phyloP scores from a whole-genome alignment of 768 basidiomycete genomes.

The Auricularia cornea region DNA sequence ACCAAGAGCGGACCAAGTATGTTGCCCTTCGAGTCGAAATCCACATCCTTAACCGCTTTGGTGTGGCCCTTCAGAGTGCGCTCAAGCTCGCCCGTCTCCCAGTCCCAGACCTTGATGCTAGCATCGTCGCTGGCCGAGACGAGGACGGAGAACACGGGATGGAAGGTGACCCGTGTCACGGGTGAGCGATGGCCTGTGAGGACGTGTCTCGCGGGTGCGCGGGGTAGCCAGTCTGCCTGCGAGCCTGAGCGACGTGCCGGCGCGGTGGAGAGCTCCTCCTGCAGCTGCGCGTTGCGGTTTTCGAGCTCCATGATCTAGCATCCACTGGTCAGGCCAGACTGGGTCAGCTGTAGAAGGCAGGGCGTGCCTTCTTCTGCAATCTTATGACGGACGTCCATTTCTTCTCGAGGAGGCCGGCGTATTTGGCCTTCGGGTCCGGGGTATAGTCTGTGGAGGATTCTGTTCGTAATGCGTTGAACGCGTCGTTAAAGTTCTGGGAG shows the following conservation, averaged over 20 bases:
- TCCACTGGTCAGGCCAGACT: background rate
- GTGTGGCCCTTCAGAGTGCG: conserved; percentile 89
- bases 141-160: conserved; percentile 73
- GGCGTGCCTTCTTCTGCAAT: conserved; percentile 81
- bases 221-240: conserved; percentile 80
- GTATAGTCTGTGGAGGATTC: conserved; percentile 43
- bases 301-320: conserved; percentile 91
- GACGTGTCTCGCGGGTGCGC: conserved; percentile 69
- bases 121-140: conserved; percentile 85
- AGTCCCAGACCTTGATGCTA: conserved; percentile 91
- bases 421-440: conserved; percentile 81
- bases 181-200: conserved; percentile 71
- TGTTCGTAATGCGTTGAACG: conserved; percentile 14
- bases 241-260: conserved; percentile 16
- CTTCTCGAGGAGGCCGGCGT: conserved; percentile 85
- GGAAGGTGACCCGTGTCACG: conserved; percentile 75
- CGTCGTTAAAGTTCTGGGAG: conserved; percentile 16
- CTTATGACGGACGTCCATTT: conserved; percentile 97
- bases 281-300: conserved; percentile 63
- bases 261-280: conserved; percentile 54
- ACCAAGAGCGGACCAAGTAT: conserved; percentile 49
- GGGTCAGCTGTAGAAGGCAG: background rate
- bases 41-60: conserved; percentile 76
- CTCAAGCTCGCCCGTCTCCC: conserved; percentile 93
- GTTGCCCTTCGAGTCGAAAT: conserved; percentile 82